Evolutionary conservation across 805 yeast species (phyloP).

Genomic region (Monosporozyma solicola): DNA sequence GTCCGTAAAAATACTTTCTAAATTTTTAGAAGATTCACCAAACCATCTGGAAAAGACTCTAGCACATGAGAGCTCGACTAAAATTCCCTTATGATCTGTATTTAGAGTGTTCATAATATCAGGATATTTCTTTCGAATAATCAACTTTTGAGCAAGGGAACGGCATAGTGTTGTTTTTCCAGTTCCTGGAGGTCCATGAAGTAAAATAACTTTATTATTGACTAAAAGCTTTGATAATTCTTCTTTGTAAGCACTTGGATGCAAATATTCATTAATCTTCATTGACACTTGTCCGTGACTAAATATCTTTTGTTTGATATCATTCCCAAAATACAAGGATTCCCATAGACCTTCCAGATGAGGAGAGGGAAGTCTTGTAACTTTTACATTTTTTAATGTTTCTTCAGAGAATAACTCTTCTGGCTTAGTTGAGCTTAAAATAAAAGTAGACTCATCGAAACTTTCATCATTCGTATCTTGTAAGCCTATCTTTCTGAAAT

Average conservation of each 20-base stretch:
- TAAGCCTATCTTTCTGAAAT: slow-evolving; percentile 27
- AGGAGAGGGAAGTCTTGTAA: slow-evolving; percentile 25
- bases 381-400: slow-evolving; percentile 10
- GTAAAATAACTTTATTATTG: slow-evolving; percentile 22
- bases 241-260: not conserved
- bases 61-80: slow-evolving; percentile 38
- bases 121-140: slow-evolving; percentile 20
- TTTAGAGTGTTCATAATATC: not conserved
- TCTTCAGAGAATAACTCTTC: slow-evolving; percentile 11
- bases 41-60: slow-evolving; percentile 38
- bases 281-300: slow-evolving; percentile 29
- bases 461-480: not conserved
- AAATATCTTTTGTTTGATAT: slow-evolving; percentile 27
- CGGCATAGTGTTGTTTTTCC: slow-evolving; percentile 39
- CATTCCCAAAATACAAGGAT: slow-evolving; percentile 25
- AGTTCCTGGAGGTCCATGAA: slow-evolving; percentile 41
- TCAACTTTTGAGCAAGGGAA: slow-evolving; percentile 34
- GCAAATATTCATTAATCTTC: slow-evolving; percentile 15
- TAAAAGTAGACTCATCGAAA: slow-evolving; percentile 4
- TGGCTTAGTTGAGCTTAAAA: not conserved
- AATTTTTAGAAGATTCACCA: slow-evolving; percentile 39
- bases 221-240: slow-evolving; percentile 5
- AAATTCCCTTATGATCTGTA: slow-evolving; percentile 17
- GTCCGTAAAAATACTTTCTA: slow-evolving; percentile 31
- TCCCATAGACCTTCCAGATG: slow-evolving; percentile 31